These are phyloP conservation scores for Nepenthes gracilis DNA, from an alignment of 148 eudicot species.

Conservation along the genomic window DNA sequence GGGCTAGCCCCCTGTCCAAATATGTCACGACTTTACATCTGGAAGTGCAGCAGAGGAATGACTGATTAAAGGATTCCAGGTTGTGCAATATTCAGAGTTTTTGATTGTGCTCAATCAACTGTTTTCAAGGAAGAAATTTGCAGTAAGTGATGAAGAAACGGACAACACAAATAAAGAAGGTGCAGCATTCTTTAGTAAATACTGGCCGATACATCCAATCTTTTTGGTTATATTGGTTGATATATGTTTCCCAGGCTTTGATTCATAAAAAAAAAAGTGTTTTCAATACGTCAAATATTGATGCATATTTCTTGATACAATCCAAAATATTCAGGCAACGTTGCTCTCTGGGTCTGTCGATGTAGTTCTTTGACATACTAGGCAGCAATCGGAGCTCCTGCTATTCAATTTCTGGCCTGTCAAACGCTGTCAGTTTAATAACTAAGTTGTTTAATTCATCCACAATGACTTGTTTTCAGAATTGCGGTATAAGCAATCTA, in stretches of 20 bases:
- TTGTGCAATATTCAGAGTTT: conserved; percentile 43
- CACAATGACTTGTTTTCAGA: conserved; percentile 1
- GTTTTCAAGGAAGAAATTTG: conserved; percentile 30
- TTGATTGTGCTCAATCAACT: conserved; percentile 53
- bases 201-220: conserved; percentile 1
- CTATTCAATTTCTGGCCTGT: background rate
- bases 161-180: conserved; percentile 36
- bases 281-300: too few relatives aligned
- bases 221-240: conserved; percentile 28
- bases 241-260: too few relatives aligned
- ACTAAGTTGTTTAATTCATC: background rate
- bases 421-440: too few relatives aligned
- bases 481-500: conserved; percentile 27
- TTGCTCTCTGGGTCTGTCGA: background rate
- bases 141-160: conserved; percentile 37
- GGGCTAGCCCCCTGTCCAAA: conserved; percentile 66
- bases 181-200: conserved; percentile 30
- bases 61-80: conserved; percentile 65
- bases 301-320: too few relatives aligned
- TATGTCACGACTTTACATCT: conserved; percentile 47
- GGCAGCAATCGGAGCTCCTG: too few relatives aligned
- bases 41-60: conserved; percentile 63
- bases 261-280: too few relatives aligned
- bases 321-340: conserved; percentile 43
- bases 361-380: too few relatives aligned